Evolutionary conservation across 176 grass and related monocot genomes (phyloP), one percentile per base, ranked within the genome.

Genomic region (Pontederia paniculata): DNA sequence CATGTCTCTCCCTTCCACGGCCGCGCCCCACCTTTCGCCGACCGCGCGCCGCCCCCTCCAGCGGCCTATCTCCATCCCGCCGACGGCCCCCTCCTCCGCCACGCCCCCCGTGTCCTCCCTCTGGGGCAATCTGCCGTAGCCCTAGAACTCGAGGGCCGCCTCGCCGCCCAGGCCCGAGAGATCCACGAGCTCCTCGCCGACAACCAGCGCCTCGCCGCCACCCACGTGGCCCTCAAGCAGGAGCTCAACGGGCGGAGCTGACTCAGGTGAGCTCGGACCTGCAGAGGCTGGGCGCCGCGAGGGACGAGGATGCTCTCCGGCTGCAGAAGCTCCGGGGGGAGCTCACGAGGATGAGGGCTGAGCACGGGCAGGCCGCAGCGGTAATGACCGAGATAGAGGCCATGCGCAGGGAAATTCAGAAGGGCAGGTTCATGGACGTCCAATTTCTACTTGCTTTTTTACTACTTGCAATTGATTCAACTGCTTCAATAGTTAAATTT

Each of bases 401-500:
- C 48, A 98, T 98, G 93, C 83, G 65, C n/a, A 68, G 53, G 55
- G 86, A 98, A 77, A 83, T 98, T 81, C 80, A 84, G 42, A 98
- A 91, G 81, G 93, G 93, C 69, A 84, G 91, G 91, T 97, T 11
- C 14, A 31, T 54, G 23, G 28, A 37, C 28, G 7, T 37, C 28
- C 28, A 6, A n/a, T n/a, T n/a, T n/a, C n/a, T n/a, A n/a, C n/a
- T n/a, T n/a, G n/a, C n/a, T n/a, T n/a, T n/a, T n/a, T n/a, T n/a
- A n/a, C n/a, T n/a, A n/a, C n/a, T n/a, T n/a, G n/a, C n/a, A n/a
- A 37, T 37, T 37, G 28, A 37, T 37, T 6, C 28, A 37, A 37
- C 28, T 37, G 7, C 28, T 37, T 2, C 28, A 6, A n/a, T 37
- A 37, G 28, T 37, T 37, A 37, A 5, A 5, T 37, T 37, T 37